Base-by-base conservation (phyloP, 768 basidiomycete species). In the Sarcodon aspratus region DNA sequence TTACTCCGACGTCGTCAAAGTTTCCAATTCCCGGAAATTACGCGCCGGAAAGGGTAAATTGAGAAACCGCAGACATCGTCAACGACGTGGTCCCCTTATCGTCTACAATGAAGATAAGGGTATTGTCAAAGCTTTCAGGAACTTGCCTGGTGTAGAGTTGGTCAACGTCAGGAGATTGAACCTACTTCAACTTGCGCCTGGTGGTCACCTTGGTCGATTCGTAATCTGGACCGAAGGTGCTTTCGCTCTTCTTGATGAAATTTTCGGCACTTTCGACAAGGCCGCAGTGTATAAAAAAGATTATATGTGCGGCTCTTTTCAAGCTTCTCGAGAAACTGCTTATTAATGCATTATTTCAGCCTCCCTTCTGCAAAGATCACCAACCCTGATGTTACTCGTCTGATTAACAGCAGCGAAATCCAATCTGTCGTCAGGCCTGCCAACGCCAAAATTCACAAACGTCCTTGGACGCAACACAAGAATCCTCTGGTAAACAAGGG, bases 391-490 rank as follows among this genome's bases (percentile, higher is more conserved):
- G 83, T 98, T 58, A 94, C 95, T 58, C 87, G 94, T 55, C 72
- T 98, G 63, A 99, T 98, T 78, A 95, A 97, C 80, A 92, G 88
- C 66, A 82, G 86, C 53, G 96, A 97, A 73, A 96, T 99, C 66
- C 96, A 99, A 69, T 85, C 94, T 42, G 85, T 96, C 61, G 79
- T 96, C 60, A 91, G 95, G 61, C 87, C 87, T 48, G 92, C 89
- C 50, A 85, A 86, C 58, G 72, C 80, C 54, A 86, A 89, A 69
- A 63, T 71, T 53, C 83, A 85, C 70, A 96, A 94, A 71, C 85
- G 94, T 62, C 92, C 93, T 52, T 93, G 88, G 89, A 89, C 92
- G 54, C 94, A 97, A 74, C 93, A 93, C 87, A 97, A 98, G 85
- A 97, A 96, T 76, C 92, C 94, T 47, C 79, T 96, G 60, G 67